Conservation (phyloP, 1,284 basidiomycete species). For the Pseudozyma sp. region DNA sequence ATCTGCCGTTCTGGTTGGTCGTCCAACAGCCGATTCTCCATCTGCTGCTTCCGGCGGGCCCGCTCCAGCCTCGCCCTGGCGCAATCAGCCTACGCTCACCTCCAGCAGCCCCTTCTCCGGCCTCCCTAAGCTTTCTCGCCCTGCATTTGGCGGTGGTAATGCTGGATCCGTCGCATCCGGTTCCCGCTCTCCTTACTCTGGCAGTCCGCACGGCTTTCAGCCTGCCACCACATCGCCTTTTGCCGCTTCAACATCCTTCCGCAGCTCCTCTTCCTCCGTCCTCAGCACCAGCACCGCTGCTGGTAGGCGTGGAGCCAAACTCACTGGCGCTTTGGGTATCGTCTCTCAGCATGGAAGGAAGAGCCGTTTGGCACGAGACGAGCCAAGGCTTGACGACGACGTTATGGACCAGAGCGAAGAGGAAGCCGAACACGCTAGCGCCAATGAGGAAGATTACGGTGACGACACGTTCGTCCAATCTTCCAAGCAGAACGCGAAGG, state of each 20-base stretch:
- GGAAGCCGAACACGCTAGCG: slow-evolving; percentile 6
- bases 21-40: slow-evolving; percentile 4
- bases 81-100: slow-evolving; percentile 42
- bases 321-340: slow-evolving; percentile 34
- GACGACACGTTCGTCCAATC: slow-evolving; percentile 46
- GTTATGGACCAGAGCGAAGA: slow-evolving; percentile 19
- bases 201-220: slow-evolving; percentile 34
- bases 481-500: neutral
- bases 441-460: slow-evolving; percentile 12
- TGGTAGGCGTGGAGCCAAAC: slow-evolving; percentile 5
- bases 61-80: slow-evolving; percentile 32
- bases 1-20: slow-evolving; percentile 28
- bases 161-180: slow-evolving; percentile 27
- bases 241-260: slow-evolving; percentile 25
- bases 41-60: neutral
- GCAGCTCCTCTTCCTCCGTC: slow-evolving; percentile 24
- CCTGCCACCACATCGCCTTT: slow-evolving; percentile 40
- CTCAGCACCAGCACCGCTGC: neutral
- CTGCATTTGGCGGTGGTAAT: slow-evolving; percentile 6
- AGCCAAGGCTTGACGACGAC: slow-evolving; percentile 11
- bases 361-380: slow-evolving; percentile 26
- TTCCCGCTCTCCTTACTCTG: slow-evolving; percentile 26
- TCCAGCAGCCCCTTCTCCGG: slow-evolving; percentile 53
- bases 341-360: slow-evolving; percentile 44
- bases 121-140: slow-evolving; percentile 41